Conservation (phyloP, 1,284 basidiomycete genomes). For the Ustilago trichophora region DNA sequence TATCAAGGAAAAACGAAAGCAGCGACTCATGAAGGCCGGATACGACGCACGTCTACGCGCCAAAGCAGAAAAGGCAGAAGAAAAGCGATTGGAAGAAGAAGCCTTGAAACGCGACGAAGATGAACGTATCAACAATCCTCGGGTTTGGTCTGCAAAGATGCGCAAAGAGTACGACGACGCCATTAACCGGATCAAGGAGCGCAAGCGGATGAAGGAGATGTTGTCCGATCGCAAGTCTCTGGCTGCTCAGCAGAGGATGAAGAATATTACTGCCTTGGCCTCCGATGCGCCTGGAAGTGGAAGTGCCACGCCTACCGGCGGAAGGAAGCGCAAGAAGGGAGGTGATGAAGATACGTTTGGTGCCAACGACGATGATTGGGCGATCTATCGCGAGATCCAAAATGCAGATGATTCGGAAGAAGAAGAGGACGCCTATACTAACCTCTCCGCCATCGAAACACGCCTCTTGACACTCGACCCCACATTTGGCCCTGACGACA, state of each 20-base stretch:
- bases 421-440: constrained; percentile 87
- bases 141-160: constrained; percentile 54
- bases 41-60: constrained; percentile 88
- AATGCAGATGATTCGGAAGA: constrained; percentile 88
- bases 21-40: constrained; percentile 90
- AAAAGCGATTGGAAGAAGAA: constrained; percentile 72
- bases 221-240: constrained; percentile 91
- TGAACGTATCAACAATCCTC: constrained; percentile 71
- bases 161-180: constrained; percentile 68
- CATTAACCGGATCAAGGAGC: constrained; percentile 85
- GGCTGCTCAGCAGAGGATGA: constrained; percentile 95
- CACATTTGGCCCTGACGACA: constrained; percentile 80
- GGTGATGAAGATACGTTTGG: constrained; percentile 89
- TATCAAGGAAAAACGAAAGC: constrained; percentile 92
- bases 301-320: constrained; percentile 29
- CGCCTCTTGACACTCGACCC: constrained; percentile 86
- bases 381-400: constrained; percentile 95
- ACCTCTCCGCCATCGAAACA: constrained; percentile 79
- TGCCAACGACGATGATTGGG: constrained; percentile 95
- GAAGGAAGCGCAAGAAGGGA: constrained; percentile 49
- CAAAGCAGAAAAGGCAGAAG: constrained; percentile 83
- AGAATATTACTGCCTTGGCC: constrained; percentile 91
- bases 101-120: constrained; percentile 83
- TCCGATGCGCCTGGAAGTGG: constrained; percentile 69
- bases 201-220: constrained; percentile 82